Conservation (phyloP, 2,329 filamentous ascomycete species). For the Colletotrichum tofieldiae region DNA sequence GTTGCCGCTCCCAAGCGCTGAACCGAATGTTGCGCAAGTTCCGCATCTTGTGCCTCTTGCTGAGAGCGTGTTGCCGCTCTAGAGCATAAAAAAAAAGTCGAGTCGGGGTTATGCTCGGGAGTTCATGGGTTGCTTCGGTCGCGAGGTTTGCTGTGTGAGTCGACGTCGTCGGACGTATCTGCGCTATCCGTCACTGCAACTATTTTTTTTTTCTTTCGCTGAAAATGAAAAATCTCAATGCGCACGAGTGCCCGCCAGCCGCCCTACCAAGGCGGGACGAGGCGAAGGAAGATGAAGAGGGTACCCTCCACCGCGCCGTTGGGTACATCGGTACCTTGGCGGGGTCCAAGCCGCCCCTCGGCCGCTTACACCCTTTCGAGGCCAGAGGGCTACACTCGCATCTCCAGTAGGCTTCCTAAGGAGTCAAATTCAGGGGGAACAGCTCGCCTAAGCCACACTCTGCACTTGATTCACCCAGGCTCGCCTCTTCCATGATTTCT, state of each 20-base stretch:
- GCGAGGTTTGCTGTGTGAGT: constrained; percentile 29
- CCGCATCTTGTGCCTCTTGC: constrained; percentile 73
- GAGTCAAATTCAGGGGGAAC: constrained; percentile 12
- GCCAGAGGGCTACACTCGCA: not conserved
- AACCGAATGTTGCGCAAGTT: constrained; percentile 88
- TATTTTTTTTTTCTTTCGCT: constrained; percentile 21
- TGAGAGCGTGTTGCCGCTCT: constrained; percentile 9
- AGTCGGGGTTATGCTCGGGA: constrained; percentile 13
- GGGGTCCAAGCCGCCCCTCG: constrained; percentile 28
- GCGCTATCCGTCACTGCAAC: constrained; percentile 11
- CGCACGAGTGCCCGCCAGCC: constrained; percentile 9
- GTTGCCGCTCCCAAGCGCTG: constrained; percentile 71
- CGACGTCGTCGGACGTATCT: constrained; percentile 4
- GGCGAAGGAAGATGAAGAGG: not conserved
- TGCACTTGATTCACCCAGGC: constrained; percentile 9
- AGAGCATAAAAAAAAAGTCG: constrained; percentile 11
- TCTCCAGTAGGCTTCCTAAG: not conserved
- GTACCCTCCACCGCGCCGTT: constrained; percentile 16
- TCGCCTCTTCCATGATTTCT: constrained; percentile 8
- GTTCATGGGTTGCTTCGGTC: constrained; percentile 15
- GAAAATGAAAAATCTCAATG: constrained; percentile 22
- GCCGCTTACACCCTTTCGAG: too few relatives aligned
- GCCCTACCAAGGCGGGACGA: constrained; percentile 17
- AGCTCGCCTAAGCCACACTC: constrained; percentile 30
- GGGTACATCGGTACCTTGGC: constrained; percentile 34